Evolutionary conservation across 805 yeast species (phyloP), one percentile per base, ranked within the genome.

Genomic region (Zygosaccharomyces bisporus): DNA sequence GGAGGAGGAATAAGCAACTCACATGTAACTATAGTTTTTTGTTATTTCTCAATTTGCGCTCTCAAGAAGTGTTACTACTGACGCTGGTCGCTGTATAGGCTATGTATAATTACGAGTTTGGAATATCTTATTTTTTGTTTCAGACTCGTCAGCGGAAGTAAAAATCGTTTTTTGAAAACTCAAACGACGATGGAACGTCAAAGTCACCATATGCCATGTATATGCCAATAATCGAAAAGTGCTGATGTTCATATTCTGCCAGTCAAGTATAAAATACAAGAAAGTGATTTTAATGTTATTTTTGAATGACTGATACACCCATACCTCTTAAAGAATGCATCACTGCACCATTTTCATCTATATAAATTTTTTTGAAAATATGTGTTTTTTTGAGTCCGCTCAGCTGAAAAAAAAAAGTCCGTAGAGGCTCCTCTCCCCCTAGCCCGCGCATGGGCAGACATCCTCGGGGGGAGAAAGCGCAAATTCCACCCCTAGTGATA

Each of bases 1-100:
- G 67, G 82, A 76, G 66, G 82, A 77, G 67, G 86, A 86, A 75
- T 83, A 81, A 79, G 68, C 72, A 56, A 57, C 46, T 59, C 54
- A 41, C 42, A 44, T 32, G 24, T 34, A 33, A 33, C 32, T 31
- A 39, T 36, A 34, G 30, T 30, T 33, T 24, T 39, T 27, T 37
- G 23, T 33, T 27, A 20, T 30, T n/a, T 29, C 34, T 31, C 38
- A 27, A 21, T 13, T 23, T 36, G 16, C 23, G 17, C 25, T 19
- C 29, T 32, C 25, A 27, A n/a, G 34, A 27, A 34, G 14, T 18
- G 12, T 41, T 19, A 21, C 35, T 34, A 12, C 33, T 27, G 31
- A 34, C 49, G 40, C 33, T 39, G 49, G 40, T 37, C 45, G 39
- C 43, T 43, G 43, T 45, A 43, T 45, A 45, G 24, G 35, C 32